Base-by-base conservation (phyloP, 257 asterid species). In the Lithospermum erythrorhizon region DNA sequence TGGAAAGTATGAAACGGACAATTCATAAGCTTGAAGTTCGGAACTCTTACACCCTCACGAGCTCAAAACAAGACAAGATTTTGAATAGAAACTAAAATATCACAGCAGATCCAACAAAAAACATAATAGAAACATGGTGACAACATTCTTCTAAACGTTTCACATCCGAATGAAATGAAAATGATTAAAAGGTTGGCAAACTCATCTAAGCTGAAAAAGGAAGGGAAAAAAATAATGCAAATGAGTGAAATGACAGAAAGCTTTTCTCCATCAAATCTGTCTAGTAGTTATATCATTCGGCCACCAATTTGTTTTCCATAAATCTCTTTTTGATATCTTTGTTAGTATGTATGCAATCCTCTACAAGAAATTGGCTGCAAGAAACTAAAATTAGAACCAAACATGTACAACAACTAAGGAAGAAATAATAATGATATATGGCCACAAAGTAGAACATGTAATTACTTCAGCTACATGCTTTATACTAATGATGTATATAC, bases 401-500 rank as follows among this genome's bases (percentile, higher is more conserved):
- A 9, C 41, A 32, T 32, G 6, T 32, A 32, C 6, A 9, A 37
- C 14, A 9, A 37, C 14, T 37, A 37, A 41, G 4, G 18, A 41
- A 18, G 45, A 35, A 35, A 35, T 35, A 10, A 6, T 35, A 35
- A 35, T 35, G 45, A 35, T 35, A 35, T 35, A 35, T 35, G 13
- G 9, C 45, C 45, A 0, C 45, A 35, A 35, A 27, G 32, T 27
- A 27, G 32, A 35, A 35, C 45, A 35, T 41, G 5, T 41, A 1
- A 41, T 41, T 41, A 41, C 49, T 41, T 14, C 18, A 41, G 18
- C 49, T 41, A 14, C 15, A 56, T 56, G 32, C 9, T 10, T 0
- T 41, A 11, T 22, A 1, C 32, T 27, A 27, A 27, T 27, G 32
- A 27, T 27, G 2, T 56, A 56, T 18, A 62, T 75, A 93, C 99